phyloP scores from a whole-genome alignment of 2,329 filamentous ascomycete genomes.

The Stagonosporopsis rhizophila region DNA sequence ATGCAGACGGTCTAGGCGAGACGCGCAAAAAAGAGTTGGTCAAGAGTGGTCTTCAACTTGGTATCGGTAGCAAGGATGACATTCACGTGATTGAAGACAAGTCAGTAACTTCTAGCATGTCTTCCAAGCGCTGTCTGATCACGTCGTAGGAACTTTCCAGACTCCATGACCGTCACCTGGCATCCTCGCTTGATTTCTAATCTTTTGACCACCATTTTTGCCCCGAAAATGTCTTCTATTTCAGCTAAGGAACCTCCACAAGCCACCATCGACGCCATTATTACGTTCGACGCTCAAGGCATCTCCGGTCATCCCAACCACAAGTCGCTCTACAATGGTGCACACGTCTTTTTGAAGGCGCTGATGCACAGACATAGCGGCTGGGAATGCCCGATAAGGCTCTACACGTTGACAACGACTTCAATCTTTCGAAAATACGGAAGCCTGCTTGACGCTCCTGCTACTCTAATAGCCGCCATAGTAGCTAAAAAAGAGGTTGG shows the following conservation, averaged over 20 bases:
- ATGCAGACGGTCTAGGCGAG: slow-evolving; percentile 86
- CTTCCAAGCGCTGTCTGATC: slow-evolving; percentile 14
- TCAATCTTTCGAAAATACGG: slow-evolving; percentile 80
- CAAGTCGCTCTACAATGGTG: slow-evolving; percentile 84
- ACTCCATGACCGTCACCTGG: slow-evolving; percentile 87
- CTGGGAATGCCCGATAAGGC: slow-evolving; percentile 74
- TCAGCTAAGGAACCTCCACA: slow-evolving; percentile 55
- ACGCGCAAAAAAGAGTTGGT: slow-evolving; percentile 83
- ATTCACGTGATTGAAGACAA: slow-evolving; percentile 84
- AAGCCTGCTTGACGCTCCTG: slow-evolving; percentile 75
- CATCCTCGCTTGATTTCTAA: slow-evolving; percentile 71
- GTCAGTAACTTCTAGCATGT: slow-evolving; percentile 47
- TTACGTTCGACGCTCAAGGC: slow-evolving; percentile 87
- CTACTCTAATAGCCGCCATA: slow-evolving; percentile 69
- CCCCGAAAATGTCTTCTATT: slow-evolving; percentile 64
- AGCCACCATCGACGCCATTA: slow-evolving; percentile 75
- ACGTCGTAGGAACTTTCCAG: slow-evolving; percentile 71
- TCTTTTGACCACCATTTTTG: slow-evolving; percentile 76
- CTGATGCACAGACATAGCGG: slow-evolving; percentile 70
- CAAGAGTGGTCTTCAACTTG: slow-evolving; percentile 78
- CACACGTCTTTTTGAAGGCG: slow-evolving; percentile 71
- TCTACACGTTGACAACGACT: slow-evolving; percentile 84
- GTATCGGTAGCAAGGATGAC: slow-evolving; percentile 76
- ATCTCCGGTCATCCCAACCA: slow-evolving; percentile 94
- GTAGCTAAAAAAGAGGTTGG: slow-evolving; percentile 61